Evolutionary conservation across 805 yeast species (phyloP), one percentile per base, ranked within the genome.

Genomic region (Candida loeiensis): DNA sequence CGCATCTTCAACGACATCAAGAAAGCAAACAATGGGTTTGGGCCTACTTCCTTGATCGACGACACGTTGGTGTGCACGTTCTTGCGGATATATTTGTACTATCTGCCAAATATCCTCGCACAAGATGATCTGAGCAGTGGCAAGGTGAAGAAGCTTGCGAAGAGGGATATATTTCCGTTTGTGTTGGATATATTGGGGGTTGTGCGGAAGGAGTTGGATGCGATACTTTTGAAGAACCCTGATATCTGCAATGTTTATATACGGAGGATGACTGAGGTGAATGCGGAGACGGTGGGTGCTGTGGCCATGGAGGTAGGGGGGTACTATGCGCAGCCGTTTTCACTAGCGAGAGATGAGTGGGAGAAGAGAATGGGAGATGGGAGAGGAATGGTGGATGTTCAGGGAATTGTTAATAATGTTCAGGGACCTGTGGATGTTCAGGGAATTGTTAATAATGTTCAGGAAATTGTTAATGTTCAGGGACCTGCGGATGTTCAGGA

Each of bases 1-100:
- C 61, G 59, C 40, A 80, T 80, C 16, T 55, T 77, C 7, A 66
- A 73, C 12, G 90, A 82, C 36, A 69, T 85, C 50, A 71, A 86
- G 46, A 74, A 82, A 44, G 71, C 83, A 61, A 86, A 88, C 45
- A 85, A 82, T 55, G 95, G 95, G 0, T 82, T 81, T 56, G 91
- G 89, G 0, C 79, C 93, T 2, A 84, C 93, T 0, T 78, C 87
- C 0, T 58, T 74, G 26, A 75, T 85, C 40, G 95, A 86, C 57
- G 93, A 86, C 46, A 75, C 86, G 0, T 77, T 77, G 45, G 79
- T 80, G 25, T 73, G 82, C 6, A 55, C 83, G 0, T 87, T 71
- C 50, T 59, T 86, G 52, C 67, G 65, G 39, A 54, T 83, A 6
- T 82, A 66, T 46, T 45, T 49, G 16, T 39, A 44, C 26, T 52